phyloP scores from a whole-genome alignment of 1,284 basidiomycete species.

The Pyrrhoderma lamaoense region DNA sequence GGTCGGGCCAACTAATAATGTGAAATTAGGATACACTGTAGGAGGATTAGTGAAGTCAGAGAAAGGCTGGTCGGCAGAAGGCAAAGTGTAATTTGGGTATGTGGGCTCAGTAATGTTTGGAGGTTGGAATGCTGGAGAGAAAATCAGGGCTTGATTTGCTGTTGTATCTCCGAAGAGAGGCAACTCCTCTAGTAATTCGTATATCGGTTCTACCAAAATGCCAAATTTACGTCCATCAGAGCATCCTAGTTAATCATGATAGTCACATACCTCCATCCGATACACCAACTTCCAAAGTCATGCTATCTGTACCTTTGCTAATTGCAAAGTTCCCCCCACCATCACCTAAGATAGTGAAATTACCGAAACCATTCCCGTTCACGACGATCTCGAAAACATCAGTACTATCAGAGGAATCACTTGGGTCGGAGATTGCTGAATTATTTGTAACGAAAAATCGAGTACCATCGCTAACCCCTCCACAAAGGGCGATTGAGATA shows the following conservation, averaged over 20 bases:
- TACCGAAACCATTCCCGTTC: slow-evolving; percentile 45
- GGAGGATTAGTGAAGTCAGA: slow-evolving; percentile 20
- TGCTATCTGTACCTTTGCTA: slow-evolving; percentile 30
- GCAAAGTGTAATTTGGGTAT: slow-evolving; percentile 80
- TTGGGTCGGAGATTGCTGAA: slow-evolving; percentile 34
- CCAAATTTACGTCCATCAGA: slow-evolving; percentile 12
- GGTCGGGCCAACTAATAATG: slow-evolving; percentile 17
- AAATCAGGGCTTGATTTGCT: slow-evolving; percentile 65
- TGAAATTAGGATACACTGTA: slow-evolving; percentile 31
- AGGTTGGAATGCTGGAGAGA: slow-evolving; percentile 55
- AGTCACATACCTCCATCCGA: slow-evolving; percentile 41
- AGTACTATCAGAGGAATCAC: slow-evolving; percentile 31
- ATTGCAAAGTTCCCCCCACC: slow-evolving; percentile 46
- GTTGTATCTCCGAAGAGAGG: slow-evolving; percentile 76
- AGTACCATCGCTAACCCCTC: slow-evolving; percentile 26
- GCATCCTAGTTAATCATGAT: slow-evolving; percentile 7
- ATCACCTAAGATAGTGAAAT: slow-evolving; percentile 38
- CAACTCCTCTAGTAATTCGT: slow-evolving; percentile 34
- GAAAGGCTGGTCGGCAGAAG: slow-evolving; percentile 37
- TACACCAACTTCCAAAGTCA: slow-evolving; percentile 50
- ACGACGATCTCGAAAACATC: slow-evolving; percentile 46
- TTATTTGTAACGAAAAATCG: slow-evolving; percentile 55
- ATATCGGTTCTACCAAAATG: slow-evolving; percentile 35
- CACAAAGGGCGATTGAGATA: slow-evolving; percentile 55
- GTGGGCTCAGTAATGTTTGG: slow-evolving; percentile 34